Evolutionary conservation across 192 early-diverging fungal genomes (phyloP).

Genomic region (Endogone sp.): DNA sequence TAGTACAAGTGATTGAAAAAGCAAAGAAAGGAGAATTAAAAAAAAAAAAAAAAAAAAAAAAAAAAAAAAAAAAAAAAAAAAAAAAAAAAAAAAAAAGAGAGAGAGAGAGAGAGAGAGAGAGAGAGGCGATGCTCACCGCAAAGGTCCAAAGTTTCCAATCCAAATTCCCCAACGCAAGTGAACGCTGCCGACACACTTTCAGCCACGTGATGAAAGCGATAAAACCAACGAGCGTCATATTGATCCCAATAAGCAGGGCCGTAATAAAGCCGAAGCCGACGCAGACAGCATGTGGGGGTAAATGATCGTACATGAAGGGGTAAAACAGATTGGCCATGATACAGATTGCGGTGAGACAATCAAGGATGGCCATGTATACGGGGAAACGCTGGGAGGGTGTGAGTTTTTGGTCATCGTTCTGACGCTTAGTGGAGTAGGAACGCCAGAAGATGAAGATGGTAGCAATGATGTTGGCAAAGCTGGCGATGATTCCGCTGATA

Average conservation of each 20-base stretch:
- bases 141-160: constrained; percentile 11
- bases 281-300: constrained; percentile 5
- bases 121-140: neutral
- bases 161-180: neutral
- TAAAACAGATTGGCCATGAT: constrained; percentile 13
- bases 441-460: constrained; percentile 1
- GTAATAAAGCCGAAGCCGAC: constrained; percentile 5
- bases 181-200: constrained; percentile 4
- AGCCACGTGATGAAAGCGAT: constrained; percentile 14
- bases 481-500: constrained; percentile 2
- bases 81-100: no score
- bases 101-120: no score
- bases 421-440: neutral
- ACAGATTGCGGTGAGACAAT: neutral
- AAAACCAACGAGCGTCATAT: constrained; percentile 12
- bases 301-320: constrained; percentile 4
- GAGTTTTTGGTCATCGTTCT: neutral
- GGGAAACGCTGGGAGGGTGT: constrained; percentile 17
- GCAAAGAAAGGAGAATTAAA: no score
- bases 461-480: constrained; percentile 9
- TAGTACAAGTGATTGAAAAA: no score
- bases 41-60: no score
- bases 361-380: constrained; percentile 13
- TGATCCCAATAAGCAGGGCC: constrained; percentile 1
- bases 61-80: no score